Evolutionary conservation across 2,329 filamentous ascomycete species (phyloP), one percentile per base, ranked within the genome.

Genomic region (Diaporthe sp.): DNA sequence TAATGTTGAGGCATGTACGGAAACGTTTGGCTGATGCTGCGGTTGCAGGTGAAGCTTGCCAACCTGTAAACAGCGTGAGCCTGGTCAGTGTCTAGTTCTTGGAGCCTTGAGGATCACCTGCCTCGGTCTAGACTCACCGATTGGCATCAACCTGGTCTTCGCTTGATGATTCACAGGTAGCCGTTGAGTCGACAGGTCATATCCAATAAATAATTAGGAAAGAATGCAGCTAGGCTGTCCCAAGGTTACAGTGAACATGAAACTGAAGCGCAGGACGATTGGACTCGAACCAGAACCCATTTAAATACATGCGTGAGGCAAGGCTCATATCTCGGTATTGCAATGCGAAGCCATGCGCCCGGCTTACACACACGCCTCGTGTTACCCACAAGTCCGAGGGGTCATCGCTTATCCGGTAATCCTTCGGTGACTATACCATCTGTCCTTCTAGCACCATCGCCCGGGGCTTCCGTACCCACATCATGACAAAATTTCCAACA

Each of bases 401-500:
- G 31, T 53, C 17, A 51, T 47, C 25, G 0, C 61, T 65, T 20
- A 37, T 25, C 63, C 44, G 63, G 22, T 15, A 20, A 3, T 17
- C 15, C 28, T 17, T 12, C 53, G 9, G 17, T 13, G 15, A 22
- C 5, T 5, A 8, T 20, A 28, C 20, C 12, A 25, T n/a, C 28
- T 34, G 28, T 51, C 44, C n/a, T 17, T n/a, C 28, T 25, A 22
- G 20, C 31, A 25, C 44, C 47, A n/a, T 5, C 10, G 44, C 47
- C 44, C 28, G 22, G 28, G 17, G 22, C 63, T 53, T 68, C 63
- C 63, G 63, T 68, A 2, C 44, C 63, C 63, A 51, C 44, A 51
- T 25, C 31, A 17, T 37, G 15, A 44, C 44, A 25, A 51, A 68
- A 68, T 9, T 53, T 37, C 44, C 22, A 22, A 17, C 22, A 13